Conservation (phyloP, 2,329 filamentous ascomycete species). For the Reticulascus tulasneorum region DNA sequence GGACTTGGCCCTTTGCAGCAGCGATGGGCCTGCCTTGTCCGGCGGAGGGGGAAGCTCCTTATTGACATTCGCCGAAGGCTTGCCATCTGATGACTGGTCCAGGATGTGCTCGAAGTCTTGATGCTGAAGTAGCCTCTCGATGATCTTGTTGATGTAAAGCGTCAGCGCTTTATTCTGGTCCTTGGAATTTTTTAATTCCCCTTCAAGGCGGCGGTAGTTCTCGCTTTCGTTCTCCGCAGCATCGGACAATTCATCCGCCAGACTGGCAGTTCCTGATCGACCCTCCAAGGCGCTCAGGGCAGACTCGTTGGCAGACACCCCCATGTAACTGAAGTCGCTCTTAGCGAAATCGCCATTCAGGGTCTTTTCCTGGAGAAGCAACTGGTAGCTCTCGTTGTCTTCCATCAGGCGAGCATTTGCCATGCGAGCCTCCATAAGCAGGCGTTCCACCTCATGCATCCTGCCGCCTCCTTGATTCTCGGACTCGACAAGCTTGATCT, state of each 20-base stretch:
- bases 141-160: slow-evolving; percentile 98
- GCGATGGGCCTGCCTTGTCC: slow-evolving; percentile 42
- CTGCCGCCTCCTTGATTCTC: slow-evolving; percentile 89
- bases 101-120: slow-evolving; percentile 93
- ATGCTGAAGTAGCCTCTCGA: slow-evolving; percentile 88
- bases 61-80: slow-evolving; percentile 51
- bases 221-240: slow-evolving; percentile 58
- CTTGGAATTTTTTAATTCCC: slow-evolving; percentile 73
- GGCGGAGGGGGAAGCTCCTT: slow-evolving; percentile 84
- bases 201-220: slow-evolving; percentile 65
- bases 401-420: slow-evolving; percentile 95
- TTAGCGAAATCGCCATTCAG: slow-evolving; percentile 89
- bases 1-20: slow-evolving; percentile 60
- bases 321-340: slow-evolving; percentile 72
- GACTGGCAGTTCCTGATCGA: slow-evolving; percentile 45
- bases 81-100: slow-evolving; percentile 60
- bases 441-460: slow-evolving; percentile 83
- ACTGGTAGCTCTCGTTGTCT: slow-evolving; percentile 97
- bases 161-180: slow-evolving; percentile 97
- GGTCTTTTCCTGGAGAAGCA: slow-evolving; percentile 90
- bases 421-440: slow-evolving; percentile 89
- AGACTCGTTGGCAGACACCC: slow-evolving; percentile 56
- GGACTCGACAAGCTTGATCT: slow-evolving; percentile 91
- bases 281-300: slow-evolving; percentile 63
- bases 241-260: slow-evolving; percentile 86